Evolutionary conservation across 2,329 filamentous ascomycete genomes (phyloP), one percentile per base, ranked within the genome.

Genomic region (Aspergillus sp.): DNA sequence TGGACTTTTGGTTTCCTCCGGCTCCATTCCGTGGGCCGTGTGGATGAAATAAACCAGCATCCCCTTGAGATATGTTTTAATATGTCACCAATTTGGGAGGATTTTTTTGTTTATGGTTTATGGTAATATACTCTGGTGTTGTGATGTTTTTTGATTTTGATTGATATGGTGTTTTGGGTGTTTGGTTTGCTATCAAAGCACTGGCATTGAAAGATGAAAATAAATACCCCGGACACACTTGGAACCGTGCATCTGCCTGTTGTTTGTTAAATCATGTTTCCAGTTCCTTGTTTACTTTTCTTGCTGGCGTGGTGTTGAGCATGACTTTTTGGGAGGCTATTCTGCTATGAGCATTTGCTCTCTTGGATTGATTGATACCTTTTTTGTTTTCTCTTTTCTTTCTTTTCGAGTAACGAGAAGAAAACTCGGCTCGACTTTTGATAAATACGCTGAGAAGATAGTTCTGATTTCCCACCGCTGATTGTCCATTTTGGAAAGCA

Each of bases 51-150:
- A 19, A 19, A 19, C 19, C 19, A 19, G 2, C 19, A 19, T 19
- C 19, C 4, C 19, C 19, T 19, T 19, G 19, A 19, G 19, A 19
- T 19, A 19, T 19, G 19, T 19, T 19, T 19, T 19, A 19, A 19
- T 19, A 19, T 19, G 19, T 19, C 19, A 19, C 19, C 19, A 19
- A 19, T 19, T 19, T 19, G 19, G 19, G 19, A 19, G 19, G 19
- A 19, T 19, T 19, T 19, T 19, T 19, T 19, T 19, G 19, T 34
- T 30, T 29, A 38, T 12, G 36, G 29, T 30, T 38, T 33, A 47
- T 44, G 43, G 40, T 46, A 41, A 54, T 57, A 54, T 44, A 50
- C 46, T 45, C 44, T 45, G 42, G 44, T 39, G 45, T 38, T 19
- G 26, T 38, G 36, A 27, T 19, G 11, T 38, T 30, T 7, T 29